phyloP scores from a whole-genome alignment of 306 rosid species.

The Purshia tridentata region DNA sequence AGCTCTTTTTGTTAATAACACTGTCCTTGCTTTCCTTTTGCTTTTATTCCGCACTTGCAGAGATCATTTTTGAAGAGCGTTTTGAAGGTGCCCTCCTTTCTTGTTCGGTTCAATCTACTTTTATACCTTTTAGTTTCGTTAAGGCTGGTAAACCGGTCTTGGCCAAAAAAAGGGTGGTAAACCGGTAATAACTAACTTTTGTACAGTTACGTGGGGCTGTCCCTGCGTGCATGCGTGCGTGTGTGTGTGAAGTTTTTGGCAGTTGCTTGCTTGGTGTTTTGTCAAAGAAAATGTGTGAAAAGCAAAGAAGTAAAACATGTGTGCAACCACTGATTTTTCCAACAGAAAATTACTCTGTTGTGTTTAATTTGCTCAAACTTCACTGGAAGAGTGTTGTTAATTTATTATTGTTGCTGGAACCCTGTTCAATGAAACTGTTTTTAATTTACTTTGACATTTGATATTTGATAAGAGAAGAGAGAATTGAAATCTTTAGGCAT shows the following conservation, averaged over 20 bases:
- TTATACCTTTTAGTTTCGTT: neutral
- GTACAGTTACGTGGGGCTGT: neutral
- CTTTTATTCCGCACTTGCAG: conserved; percentile 44
- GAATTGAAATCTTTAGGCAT: neutral
- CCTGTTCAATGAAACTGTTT: no score
- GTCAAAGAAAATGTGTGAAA: neutral
- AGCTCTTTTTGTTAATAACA: conserved; percentile 17
- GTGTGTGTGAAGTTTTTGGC: no score
- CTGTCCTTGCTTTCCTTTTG: conserved; percentile 24
- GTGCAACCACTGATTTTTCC: no score
- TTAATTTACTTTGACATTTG: no score
- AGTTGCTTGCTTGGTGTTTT: neutral
- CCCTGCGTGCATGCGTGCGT: no score
- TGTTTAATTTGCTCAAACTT: no score
- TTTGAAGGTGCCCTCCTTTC: conserved; percentile 54
- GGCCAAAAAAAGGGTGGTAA: no score
- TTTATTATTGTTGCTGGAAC: no score
- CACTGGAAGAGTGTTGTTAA: no score
- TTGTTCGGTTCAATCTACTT: neutral
- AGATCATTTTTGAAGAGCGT: conserved; percentile 82
- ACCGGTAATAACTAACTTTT: neutral
- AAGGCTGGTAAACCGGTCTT: no score
- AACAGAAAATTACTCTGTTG: no score
- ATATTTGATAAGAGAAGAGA: neutral
- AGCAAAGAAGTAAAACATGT: neutral